Conservation (phyloP, 805 yeast species). For the Monosporozyma servazzii region DNA sequence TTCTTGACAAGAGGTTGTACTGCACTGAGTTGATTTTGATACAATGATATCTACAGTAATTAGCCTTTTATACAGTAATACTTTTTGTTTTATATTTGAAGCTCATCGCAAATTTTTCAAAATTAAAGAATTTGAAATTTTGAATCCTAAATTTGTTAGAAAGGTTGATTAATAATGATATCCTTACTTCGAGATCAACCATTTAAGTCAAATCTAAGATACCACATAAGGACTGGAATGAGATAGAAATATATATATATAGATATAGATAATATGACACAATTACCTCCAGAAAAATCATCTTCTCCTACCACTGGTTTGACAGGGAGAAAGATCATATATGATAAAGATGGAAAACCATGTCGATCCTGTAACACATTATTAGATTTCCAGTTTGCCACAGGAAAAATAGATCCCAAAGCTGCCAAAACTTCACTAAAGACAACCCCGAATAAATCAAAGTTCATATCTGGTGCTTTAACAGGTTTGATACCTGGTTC, state of each 20-base stretch:
- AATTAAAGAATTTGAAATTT: neutral
- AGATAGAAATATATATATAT: neutral
- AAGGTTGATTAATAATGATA: neutral
- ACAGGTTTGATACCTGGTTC: constrained; percentile 19
- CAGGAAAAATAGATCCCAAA: constrained; percentile 17
- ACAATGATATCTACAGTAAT: neutral
- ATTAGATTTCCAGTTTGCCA: constrained; percentile 67
- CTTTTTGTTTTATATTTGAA: neutral
- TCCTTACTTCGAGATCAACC: neutral
- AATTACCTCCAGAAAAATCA: neutral
- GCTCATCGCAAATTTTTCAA: constrained; percentile 5
- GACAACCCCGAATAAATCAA: neutral
- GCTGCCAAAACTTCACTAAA: neutral
- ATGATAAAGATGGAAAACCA: constrained; percentile 89
- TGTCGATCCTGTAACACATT: constrained; percentile 86
- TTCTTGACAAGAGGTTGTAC: neutral
- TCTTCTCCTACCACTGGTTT: neutral
- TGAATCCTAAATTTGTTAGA: neutral
- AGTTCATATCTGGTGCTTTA: neutral
- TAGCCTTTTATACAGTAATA: neutral
- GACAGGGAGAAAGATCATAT: constrained; percentile 41
- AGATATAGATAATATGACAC: neutral
- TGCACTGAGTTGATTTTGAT: neutral
- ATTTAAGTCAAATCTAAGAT: no score
- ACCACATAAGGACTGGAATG: neutral